Base-by-base conservation (phyloP, 2,329 filamentous ascomycete species). In the Colletotrichum shisoi region DNA sequence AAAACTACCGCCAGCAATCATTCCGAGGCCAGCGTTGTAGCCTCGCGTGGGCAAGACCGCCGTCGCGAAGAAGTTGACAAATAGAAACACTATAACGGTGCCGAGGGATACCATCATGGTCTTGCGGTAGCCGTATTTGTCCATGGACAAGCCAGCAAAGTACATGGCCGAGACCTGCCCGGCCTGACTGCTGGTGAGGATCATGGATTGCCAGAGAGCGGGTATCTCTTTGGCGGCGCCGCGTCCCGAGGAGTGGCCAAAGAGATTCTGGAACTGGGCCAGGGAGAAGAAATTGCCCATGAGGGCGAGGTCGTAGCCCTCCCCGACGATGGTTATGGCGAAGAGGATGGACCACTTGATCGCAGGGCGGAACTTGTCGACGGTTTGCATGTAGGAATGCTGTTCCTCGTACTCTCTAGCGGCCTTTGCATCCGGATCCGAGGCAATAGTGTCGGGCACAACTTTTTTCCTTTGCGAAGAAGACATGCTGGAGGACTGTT, bases 131-230 rank as follows among this genome's bases (percentile, higher is more conserved):
- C 62, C 66, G 24, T 46, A 66, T 37, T 27, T 42, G 34, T 62
- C 66, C 19, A 62, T 44, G 40, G 40, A 31, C 19, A 51, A 15
- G 15, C 62, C 66, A 17, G 66, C 40, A 6, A 66, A 45, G 9
- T 54, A 66, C 42, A 68, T 62, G 42, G 56, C 66, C 4, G 21
- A 12, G 13, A 68, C 12, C 19, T 68, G 66, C 15, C 66, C 66
- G 7, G 27, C 13, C 34, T 65, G 62, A 17, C 51, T 49, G 7
- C 46, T 39, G 45, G 48, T 46, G n/a, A 49, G 57, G 13, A 68
- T 68, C 24, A 49, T 79, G 5, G 79, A 75, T 67, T 83, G 81
- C 81, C 81, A 83, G 7, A 76, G 70, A 0, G 78, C 76, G 2
- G 76, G 73, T 19, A 83, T 73, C 68, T 79, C 74, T 53, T 79